phyloP scores from a whole-genome alignment of 2,329 filamentous ascomycete genomes.

The Fusarium sp. region DNA sequence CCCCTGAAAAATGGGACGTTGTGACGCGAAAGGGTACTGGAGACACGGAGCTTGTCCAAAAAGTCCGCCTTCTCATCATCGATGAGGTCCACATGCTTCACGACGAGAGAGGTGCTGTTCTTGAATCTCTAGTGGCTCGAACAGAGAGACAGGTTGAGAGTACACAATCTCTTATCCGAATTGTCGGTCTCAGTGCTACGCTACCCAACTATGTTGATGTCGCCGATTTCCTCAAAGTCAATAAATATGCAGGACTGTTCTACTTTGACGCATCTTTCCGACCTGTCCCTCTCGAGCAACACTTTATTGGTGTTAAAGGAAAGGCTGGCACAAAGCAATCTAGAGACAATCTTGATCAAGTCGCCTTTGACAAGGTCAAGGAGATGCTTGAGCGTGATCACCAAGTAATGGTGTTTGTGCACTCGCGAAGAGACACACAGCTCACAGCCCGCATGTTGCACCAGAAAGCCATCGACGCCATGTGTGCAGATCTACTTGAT shows the following conservation, averaged over 20 bases:
- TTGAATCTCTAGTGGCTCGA: constrained; percentile 94
- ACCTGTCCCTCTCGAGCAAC: constrained; percentile 95
- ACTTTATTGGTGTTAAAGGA: constrained; percentile 96
- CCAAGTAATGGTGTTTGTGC: constrained; percentile 99
- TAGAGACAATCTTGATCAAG: constrained; percentile 88
- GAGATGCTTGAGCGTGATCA: constrained; percentile 94
- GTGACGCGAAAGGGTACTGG: constrained; percentile 97
- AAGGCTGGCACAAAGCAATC: constrained; percentile 86
- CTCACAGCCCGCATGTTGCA: constrained; percentile 88
- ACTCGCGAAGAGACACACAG: constrained; percentile 94
- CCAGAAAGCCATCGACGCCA: constrained; percentile 87
- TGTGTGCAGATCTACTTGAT: constrained; percentile 86
- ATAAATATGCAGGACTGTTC: constrained; percentile 91
- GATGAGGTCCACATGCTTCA: constrained; percentile 99
- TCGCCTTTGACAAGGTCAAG: constrained; percentile 93
- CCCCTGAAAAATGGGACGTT: constrained; percentile 99
- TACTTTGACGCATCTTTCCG: constrained; percentile 98
- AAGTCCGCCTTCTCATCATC: constrained; percentile 95
- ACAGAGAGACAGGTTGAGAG: constrained; percentile 98
- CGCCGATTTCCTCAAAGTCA: constrained; percentile 96
- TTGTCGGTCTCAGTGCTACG: constrained; percentile 94
- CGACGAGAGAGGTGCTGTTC: constrained; percentile 94
- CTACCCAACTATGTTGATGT: constrained; percentile 97
- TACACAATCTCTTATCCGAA: constrained; percentile 96
- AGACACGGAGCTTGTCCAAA: constrained; percentile 97